phyloP scores from a whole-genome alignment of 1,284 basidiomycete species.

The Paramarasmius palmivorus region DNA sequence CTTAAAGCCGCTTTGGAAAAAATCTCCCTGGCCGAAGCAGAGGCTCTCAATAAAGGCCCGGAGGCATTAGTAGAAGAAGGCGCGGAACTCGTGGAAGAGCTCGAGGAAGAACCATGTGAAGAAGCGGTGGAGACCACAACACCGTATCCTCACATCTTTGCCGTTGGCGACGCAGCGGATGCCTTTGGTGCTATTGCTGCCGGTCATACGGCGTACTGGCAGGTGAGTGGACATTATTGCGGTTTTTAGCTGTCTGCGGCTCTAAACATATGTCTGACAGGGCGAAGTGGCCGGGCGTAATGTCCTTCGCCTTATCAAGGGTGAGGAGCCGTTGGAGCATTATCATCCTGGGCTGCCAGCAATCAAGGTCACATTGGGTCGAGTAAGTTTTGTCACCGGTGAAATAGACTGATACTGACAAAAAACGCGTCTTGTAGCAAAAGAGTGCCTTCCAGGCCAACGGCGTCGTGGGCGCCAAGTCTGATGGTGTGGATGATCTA shows the following conservation, averaged over 20 bases:
- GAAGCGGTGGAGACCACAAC: constrained; percentile 24
- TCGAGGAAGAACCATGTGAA: constrained; percentile 18
- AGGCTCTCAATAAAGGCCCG: constrained; percentile 8
- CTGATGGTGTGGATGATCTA: constrained; percentile 48
- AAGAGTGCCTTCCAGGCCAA: constrained; percentile 41
- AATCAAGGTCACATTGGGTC: constrained; percentile 66
- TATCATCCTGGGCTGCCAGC: constrained; percentile 53
- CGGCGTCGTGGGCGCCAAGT: constrained; percentile 40
- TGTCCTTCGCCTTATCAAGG: constrained; percentile 45
- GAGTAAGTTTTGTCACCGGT: constrained; percentile 25
- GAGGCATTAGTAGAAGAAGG: constrained; percentile 18
- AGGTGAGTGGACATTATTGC: constrained; percentile 38
- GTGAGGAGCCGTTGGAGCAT: constrained; percentile 44
- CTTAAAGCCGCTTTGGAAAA: constrained; percentile 19
- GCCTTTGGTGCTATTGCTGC: constrained; percentile 71
- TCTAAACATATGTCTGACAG: constrained; percentile 19
- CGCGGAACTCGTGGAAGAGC: constrained; percentile 37
- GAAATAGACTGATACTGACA: not conserved
- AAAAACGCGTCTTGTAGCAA: constrained; percentile 21
- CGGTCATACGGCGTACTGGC: constrained; percentile 69
- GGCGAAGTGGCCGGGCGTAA: constrained; percentile 56
- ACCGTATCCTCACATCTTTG: constrained; percentile 62
- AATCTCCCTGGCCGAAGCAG: constrained; percentile 17
- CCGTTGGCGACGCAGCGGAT: constrained; percentile 69
- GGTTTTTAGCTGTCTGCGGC: not conserved